A percentile compares a stretch with the other conserved stretches of the same genome.
Evolutionary conservation across 2,329 filamentous ascomycete genomes (phyloP).

Genomic region (Nannizzia gypsea): DNA sequence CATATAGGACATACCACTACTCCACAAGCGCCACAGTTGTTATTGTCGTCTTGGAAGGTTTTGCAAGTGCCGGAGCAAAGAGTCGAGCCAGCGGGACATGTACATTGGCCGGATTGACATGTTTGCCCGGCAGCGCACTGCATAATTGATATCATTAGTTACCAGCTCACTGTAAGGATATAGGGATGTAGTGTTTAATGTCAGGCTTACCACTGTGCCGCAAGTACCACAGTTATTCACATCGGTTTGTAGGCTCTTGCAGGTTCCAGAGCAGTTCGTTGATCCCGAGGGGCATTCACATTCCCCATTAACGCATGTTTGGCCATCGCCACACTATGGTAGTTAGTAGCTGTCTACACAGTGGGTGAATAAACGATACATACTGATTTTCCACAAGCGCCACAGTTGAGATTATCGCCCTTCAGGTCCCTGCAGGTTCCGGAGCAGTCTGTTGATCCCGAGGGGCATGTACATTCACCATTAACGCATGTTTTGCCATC

Average conservation of each 20-base stretch:
- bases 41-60: background rate
- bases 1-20: background rate
- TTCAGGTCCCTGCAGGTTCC: background rate
- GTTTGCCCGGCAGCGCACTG: background rate
- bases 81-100: background rate
- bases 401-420: background rate
- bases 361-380: background rate
- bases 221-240: background rate
- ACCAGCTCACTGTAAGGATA: background rate
- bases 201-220: background rate
- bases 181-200: background rate
- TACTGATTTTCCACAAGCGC: background rate
- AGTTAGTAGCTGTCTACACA: background rate
- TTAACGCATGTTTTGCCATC: background rate
- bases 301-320: background rate
- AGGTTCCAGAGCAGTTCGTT: background rate
- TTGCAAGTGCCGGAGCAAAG: background rate
- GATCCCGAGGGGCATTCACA: background rate
- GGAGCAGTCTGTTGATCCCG: background rate
- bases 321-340: no score
- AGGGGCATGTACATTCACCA: background rate
- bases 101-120: background rate
- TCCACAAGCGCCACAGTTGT: background rate
- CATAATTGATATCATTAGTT: background rate
- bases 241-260: background rate